These are phyloP conservation scores for Dothideomycetes sp. DNA, from an alignment of 2,329 filamentous ascomycete species.

Conservation along the genomic window DNA sequence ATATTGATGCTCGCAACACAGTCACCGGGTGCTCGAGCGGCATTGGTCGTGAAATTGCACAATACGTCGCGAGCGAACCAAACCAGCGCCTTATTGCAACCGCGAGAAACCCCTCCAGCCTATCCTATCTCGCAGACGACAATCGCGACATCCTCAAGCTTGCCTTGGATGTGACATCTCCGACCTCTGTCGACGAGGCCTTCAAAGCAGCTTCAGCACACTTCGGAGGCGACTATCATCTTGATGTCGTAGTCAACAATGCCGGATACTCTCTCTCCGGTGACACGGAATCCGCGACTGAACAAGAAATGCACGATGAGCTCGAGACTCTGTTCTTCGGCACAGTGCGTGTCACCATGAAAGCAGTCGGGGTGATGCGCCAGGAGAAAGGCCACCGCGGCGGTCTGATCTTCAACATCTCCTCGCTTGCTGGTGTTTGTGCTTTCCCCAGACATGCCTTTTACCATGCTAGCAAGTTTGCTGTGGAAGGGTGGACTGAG, in stretches of 20 bases:
- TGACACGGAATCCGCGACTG: not conserved
- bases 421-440: not conserved
- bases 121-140: not conserved
- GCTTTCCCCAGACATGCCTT: not conserved
- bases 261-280: slow-evolving; percentile 20
- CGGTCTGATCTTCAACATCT: not conserved
- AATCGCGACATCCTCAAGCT: not conserved
- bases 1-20: not conserved
- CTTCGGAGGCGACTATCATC: slow-evolving; percentile 7
- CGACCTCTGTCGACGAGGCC: not conserved
- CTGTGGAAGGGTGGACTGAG: not conserved
- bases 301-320: not conserved
- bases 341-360: not conserved
- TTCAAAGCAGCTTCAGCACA: not conserved
- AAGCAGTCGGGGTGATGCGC: not conserved
- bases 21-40: not conserved
- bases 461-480: not conserved
- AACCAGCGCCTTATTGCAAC: not conserved
- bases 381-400: not conserved
- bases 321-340: not conserved
- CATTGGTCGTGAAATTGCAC: not conserved
- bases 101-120: not conserved
- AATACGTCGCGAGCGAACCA: not conserved
- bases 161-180: not conserved
- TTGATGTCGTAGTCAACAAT: slow-evolving; percentile 32